These are phyloP conservation scores for Daldinia bambusicola DNA, from an alignment of 495 filamentous ascomycete species.

Conservation along the genomic window DNA sequence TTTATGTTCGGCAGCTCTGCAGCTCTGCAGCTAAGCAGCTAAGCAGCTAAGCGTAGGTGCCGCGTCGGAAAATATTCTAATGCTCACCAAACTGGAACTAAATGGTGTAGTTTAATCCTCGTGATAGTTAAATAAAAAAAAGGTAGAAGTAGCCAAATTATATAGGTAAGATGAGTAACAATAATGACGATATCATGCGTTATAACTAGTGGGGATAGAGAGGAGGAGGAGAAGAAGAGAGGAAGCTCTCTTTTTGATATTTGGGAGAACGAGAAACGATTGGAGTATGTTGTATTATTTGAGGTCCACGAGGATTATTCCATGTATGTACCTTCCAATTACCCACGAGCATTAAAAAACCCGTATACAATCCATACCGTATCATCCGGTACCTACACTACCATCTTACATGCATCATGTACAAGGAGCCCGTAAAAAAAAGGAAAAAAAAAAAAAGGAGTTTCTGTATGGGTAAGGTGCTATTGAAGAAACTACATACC, in stretches of 20 bases:
- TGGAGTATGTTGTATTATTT: slow-evolving; percentile 8
- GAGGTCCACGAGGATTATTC: neutral
- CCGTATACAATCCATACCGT: neutral
- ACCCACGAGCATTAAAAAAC: neutral
- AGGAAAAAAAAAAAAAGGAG: neutral
- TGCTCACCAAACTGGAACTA: neutral
- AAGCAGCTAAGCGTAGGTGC: neutral
- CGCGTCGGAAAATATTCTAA: slow-evolving; percentile 18
- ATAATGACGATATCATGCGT: slow-evolving; percentile 24
- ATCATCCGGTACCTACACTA: neutral
- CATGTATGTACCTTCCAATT: slow-evolving; percentile 1
- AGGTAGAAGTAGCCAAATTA: slow-evolving; percentile 4
- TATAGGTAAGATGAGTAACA: slow-evolving; percentile 7
- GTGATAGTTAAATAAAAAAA: neutral
- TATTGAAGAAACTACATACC: neutral
- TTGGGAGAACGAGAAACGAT: slow-evolving; percentile 1
- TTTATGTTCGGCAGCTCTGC: slow-evolving; percentile 16
- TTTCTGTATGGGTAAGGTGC: neutral
- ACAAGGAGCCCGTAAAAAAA: neutral
- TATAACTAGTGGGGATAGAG: slow-evolving; percentile 12
- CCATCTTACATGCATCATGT: neutral
- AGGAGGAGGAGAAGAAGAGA: neutral
- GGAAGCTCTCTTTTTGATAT: slow-evolving; percentile 7
- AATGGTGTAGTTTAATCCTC: neutral
- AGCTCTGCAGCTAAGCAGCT: slow-evolving; percentile 16